phyloP scores from a whole-genome alignment of 306 rosid genomes.

The Echinosophora koreensis region DNA sequence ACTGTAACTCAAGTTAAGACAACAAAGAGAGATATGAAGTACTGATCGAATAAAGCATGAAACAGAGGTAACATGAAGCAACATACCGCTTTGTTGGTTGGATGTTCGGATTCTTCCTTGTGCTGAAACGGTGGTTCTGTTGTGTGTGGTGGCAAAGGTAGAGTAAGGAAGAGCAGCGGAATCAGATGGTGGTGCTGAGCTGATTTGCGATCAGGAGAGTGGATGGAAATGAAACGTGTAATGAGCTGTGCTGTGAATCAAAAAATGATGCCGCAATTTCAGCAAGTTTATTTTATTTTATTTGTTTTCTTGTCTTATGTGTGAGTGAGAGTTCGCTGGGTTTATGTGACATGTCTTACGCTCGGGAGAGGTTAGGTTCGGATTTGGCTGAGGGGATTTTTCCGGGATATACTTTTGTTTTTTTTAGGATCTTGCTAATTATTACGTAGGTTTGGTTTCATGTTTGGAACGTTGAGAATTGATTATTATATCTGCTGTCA shows the following conservation, averaged over 20 bases:
- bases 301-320: constrained; percentile 54
- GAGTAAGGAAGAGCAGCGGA: neutral
- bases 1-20: neutral
- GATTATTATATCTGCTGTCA: too few species aligned
- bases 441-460: too few species aligned
- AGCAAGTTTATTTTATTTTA: constrained; percentile 23
- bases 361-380: constrained; percentile 45
- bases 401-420: too few species aligned
- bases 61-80: constrained; percentile 9
- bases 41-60: neutral
- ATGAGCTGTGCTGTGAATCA: too few species aligned
- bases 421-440: too few species aligned
- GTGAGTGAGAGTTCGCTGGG: constrained; percentile 38
- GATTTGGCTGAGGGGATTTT: neutral
- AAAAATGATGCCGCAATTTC: constrained; percentile 40
- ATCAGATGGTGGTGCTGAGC: constrained; percentile 37
- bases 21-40: neutral
- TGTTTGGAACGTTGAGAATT: too few species aligned
- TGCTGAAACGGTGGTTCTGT: constrained; percentile 16
- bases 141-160: neutral
- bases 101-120: constrained; percentile 31
- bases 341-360: constrained; percentile 46
- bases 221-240: constrained; percentile 20
- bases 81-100: constrained; percentile 42
- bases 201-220: constrained; percentile 35